phyloP scores from a whole-genome alignment of 140 eudicot species.

The Flaveria floridana region DNA sequence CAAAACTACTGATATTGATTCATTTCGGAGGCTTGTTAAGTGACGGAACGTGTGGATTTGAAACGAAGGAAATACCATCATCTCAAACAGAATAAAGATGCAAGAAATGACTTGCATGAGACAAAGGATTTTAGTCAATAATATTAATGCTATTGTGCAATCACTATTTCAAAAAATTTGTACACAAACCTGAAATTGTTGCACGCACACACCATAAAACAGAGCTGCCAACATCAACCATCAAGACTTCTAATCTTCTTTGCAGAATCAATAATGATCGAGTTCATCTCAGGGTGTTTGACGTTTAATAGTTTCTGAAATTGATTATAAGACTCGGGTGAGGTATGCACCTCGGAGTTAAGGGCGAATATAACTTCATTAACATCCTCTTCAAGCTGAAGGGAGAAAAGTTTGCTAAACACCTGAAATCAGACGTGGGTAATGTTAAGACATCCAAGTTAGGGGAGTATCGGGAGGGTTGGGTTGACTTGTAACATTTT shows the following conservation, averaged over 20 bases:
- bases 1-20: neutral
- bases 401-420: conserved; percentile 56
- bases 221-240: conserved; percentile 27
- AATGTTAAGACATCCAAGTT: neutral
- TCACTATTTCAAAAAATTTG: neutral
- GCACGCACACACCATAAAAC: conserved; percentile 1
- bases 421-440: conserved; percentile 51
- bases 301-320: conserved; percentile 48
- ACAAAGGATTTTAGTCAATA: neutral
- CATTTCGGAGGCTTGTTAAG: too few relatives aligned
- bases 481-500: neutral
- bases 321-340: conserved; percentile 46
- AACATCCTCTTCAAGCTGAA: conserved; percentile 88
- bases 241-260: conserved; percentile 52
- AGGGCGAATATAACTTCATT: conserved; percentile 83
- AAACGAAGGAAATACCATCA: neutral
- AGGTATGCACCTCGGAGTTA: conserved; percentile 34
- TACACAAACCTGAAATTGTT: conserved; percentile 15
- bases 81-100: neutral
- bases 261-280: conserved; percentile 45
- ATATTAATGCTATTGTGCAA: neutral
- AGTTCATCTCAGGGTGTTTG: conserved; percentile 44
- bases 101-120: neutral
- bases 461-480: neutral
- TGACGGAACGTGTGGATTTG: neutral